Base-by-base conservation (phyloP, 805 yeast species). In the Lipomyces yamadae region DNA sequence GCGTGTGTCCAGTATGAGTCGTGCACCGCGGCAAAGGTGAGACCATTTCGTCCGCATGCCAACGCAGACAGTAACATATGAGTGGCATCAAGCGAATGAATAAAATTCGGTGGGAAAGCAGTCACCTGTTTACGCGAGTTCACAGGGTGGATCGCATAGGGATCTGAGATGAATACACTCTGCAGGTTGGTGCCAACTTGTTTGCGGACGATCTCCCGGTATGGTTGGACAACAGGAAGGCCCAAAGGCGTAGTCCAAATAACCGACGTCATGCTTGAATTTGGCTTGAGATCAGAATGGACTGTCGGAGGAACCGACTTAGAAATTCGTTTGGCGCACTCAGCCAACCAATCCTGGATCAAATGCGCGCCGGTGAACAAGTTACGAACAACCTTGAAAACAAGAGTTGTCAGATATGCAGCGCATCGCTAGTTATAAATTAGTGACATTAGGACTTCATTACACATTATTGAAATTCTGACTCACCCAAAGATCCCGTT, bases 1-100 rank as follows among this genome's bases (percentile, higher is more conserved):
- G 99, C 98, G 76, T 95, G 98, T 0, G 98, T 92, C 99, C 99
- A 94, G 77, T 91, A 94, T 0, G 98, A 94, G 77, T 94, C 99
- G 78, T 94, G 99, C 32, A 94, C 99, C 0, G 98, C 87, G 0
- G 98, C 97, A 82, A 95, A 94, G 11, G 86, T 81, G 60, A 95
- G 78, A 0, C 85, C 86, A 1, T 76, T 75, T 54, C 87, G 83
- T 3, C 89, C 86, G 77, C 97, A 92, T 32, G 86, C 86, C 60
- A 86, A 81, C 0, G 98, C 96, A 7, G 97, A 89, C 81, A 93
- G 79, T 61, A 95, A 81, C 99, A 94, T 95, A 77, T 94, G 99
- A 0, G 97, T 89, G 0, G 98, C 98, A 82, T 94, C 99, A 65
- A 94, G 81, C 0, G 98, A 94, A 76, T 94, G 99, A 61, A 94